phyloP scores from a whole-genome alignment of 2,329 filamentous ascomycete genomes.

The Claviceps maximensis region DNA sequence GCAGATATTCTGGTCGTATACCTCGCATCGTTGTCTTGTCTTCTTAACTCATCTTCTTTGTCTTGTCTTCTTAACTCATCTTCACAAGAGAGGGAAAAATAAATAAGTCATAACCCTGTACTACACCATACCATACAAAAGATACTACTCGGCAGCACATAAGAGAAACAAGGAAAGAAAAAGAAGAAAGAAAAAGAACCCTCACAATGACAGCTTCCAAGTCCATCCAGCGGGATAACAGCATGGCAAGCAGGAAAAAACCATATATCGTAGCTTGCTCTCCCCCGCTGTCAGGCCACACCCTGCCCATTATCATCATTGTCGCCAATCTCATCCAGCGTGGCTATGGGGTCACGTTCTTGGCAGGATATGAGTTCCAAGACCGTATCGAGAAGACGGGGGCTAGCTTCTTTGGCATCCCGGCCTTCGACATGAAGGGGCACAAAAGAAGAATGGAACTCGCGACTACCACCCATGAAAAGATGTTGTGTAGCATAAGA shows the following conservation, averaged over 20 bases:
- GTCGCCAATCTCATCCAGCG: conserved; percentile 22
- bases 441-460: not conserved
- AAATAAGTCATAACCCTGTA: too few species aligned
- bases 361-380: conserved; percentile 23
- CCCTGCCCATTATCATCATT: conserved; percentile 18
- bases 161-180: not conserved
- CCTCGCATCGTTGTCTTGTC: too few species aligned
- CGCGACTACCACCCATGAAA: not conserved
- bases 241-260: conserved; percentile 6
- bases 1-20: too few species aligned
- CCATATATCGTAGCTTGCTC: conserved; percentile 19
- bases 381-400: conserved; percentile 8
- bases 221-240: not conserved
- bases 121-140: too few species aligned
- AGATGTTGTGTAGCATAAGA: too few species aligned
- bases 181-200: not conserved
- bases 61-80: too few species aligned
- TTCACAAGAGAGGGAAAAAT: too few species aligned
- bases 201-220: not conserved
- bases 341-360: conserved; percentile 29
- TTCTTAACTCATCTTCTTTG: too few species aligned
- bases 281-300: conserved; percentile 19
- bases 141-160: too few species aligned
- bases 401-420: not conserved
- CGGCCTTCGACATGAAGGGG: not conserved